Evolutionary conservation across 164 flowering plant species (phyloP).

Genomic region (Sedum album): DNA sequence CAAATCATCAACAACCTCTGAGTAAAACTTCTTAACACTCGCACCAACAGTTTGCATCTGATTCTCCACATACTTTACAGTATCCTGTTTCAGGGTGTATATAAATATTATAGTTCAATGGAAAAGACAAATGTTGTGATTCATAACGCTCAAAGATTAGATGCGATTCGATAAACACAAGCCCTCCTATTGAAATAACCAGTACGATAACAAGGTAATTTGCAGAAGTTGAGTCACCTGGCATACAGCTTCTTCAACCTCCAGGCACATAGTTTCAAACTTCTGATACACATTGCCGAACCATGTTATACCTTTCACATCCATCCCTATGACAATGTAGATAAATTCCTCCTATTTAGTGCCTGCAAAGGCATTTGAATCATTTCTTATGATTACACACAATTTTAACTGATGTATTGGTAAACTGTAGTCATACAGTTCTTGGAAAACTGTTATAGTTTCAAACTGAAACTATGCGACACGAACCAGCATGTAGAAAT

Average conservation of each 20-base stretch:
- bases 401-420: background rate
- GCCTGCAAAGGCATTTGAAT: background rate
- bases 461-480: background rate
- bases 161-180: background rate
- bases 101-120: no score
- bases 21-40: slow-evolving; percentile 55
- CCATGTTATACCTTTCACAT: slow-evolving; percentile 59
- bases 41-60: slow-evolving; percentile 64
- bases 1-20: slow-evolving; percentile 64
- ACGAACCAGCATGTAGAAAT: no score
- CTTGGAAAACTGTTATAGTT: no score
- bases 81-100: slow-evolving; percentile 40
- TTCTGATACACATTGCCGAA: slow-evolving; percentile 61
- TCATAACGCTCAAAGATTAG: background rate
- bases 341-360: background rate
- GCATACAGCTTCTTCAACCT: slow-evolving; percentile 56
- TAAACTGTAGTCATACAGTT: no score
- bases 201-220: background rate
- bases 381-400: background rate
- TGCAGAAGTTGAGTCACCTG: slow-evolving; percentile 25
- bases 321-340: slow-evolving; percentile 32
- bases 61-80: slow-evolving; percentile 56
- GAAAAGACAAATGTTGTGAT: no score
- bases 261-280: slow-evolving; percentile 68
- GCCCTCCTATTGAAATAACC: no score